phyloP scores from a whole-genome alignment of 441 rosid species.

The Adansonia grandidieri region DNA sequence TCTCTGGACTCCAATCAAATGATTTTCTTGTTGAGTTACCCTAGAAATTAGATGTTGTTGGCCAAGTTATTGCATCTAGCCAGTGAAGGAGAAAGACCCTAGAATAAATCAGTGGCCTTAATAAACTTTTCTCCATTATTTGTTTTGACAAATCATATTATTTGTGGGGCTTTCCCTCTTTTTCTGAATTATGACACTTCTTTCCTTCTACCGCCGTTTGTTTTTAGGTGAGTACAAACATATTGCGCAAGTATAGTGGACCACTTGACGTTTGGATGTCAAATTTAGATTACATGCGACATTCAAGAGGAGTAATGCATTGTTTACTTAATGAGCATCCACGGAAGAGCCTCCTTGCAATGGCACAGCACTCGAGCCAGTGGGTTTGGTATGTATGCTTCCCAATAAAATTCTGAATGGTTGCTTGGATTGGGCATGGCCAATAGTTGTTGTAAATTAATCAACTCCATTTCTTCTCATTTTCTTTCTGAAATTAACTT shows the following conservation, averaged over 20 bases:
- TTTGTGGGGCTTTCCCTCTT: not conserved
- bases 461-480: not conserved
- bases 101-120: slow-evolving; percentile 13
- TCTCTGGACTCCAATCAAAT: not conserved
- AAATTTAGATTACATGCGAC: slow-evolving; percentile 31
- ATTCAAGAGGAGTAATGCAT: slow-evolving; percentile 28
- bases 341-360: slow-evolving; percentile 62
- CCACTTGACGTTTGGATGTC: slow-evolving; percentile 77
- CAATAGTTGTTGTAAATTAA: not conserved
- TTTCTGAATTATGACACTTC: not conserved
- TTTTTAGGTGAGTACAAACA: slow-evolving; percentile 63
- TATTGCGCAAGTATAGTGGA: slow-evolving; percentile 79
- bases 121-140: not conserved
- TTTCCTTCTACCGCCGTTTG: slow-evolving; percentile 2
- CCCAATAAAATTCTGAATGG: not conserved
- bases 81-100: not conserved
- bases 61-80: slow-evolving; percentile 6
- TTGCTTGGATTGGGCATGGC: not conserved
- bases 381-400: slow-evolving; percentile 74
- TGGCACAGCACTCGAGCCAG: slow-evolving; percentile 77
- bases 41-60: not conserved
- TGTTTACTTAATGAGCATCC: slow-evolving; percentile 60
- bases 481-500: not conserved
- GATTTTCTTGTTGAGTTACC: slow-evolving; percentile 8
- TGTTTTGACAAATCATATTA: not conserved